Conservation (phyloP, 2,329 filamentous ascomycete species). For the Capronia epimyces region DNA sequence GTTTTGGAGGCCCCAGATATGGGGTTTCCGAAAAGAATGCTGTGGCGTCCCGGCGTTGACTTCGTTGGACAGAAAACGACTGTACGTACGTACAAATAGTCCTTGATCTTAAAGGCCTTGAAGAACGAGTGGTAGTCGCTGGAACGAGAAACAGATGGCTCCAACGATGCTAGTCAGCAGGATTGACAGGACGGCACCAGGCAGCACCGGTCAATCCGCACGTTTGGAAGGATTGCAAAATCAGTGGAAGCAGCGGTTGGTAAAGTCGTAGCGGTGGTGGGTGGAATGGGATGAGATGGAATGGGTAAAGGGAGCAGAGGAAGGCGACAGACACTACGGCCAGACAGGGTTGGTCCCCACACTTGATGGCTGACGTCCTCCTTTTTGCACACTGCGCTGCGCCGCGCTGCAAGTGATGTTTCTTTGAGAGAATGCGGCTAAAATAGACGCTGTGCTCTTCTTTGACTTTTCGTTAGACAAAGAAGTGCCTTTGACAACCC, state of each 20-base stretch:
- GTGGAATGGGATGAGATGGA: background rate
- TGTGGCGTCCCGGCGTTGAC: conserved; percentile 8
- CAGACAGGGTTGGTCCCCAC: background rate
- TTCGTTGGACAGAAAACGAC: background rate
- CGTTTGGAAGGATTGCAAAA: background rate
- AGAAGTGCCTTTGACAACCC: background rate
- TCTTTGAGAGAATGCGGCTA: background rate
- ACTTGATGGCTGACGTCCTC: background rate
- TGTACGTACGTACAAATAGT: conserved; percentile 1
- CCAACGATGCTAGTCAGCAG: background rate
- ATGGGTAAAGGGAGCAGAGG: background rate
- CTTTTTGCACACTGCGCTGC: background rate
- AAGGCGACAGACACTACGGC: conserved; percentile 2
- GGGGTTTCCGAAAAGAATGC: conserved; percentile 17
- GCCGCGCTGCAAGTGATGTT: background rate
- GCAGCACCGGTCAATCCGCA: background rate
- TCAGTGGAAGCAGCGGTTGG: background rate
- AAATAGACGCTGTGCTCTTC: background rate
- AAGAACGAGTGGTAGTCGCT: background rate
- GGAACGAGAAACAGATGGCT: background rate
- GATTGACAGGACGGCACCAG: conserved; percentile 1
- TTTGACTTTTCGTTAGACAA: background rate
- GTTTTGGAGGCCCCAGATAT: background rate
- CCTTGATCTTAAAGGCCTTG: background rate
- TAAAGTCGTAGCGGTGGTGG: background rate